Evolutionary conservation across 495 filamentous ascomycete genomes (phyloP), one percentile per base, ranked within the genome.

Genomic region (Penicillium riverlandense): DNA sequence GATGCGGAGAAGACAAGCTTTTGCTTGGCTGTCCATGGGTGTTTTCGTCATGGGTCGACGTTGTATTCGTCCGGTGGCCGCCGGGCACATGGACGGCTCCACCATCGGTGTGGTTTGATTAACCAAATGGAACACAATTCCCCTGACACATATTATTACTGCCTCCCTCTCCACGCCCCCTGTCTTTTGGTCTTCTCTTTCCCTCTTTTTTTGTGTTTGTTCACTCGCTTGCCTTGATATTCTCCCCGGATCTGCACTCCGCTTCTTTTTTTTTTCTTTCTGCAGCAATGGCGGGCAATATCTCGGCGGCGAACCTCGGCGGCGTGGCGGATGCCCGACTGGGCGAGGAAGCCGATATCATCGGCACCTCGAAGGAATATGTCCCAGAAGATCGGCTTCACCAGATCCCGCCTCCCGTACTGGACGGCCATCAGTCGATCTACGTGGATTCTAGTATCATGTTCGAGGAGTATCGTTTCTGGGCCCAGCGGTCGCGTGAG

Each of bases 121-220:
- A 6, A 22, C 22, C 22, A 22, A 22, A 22, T 4, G 22, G 4
- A 22, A 22, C 22, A 22, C 2, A 22, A 22, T 4, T 22, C 22
- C 22, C 22, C 22, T 22, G 22, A 22, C 22, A 22, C 6, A 4
- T 22, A 94, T 74, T 67, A 91, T 86, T 30, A 91, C 86, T 12
- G 38, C 10, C 38, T 11, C 15, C 7, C 7, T 40, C 15, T 29
- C 11, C 22, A 13, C 14, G 16, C 22, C 30, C 38, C n/a, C 22
- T 0, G 22, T 22, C 22, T 22, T 22, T 22, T 22, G 22, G 4
- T 22, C 22, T 22, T 22, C 22, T 22, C 22, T 22, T 22, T 22
- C 22, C 22, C 22, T 22, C 22, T 4, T 22, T 22, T 4, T 22
- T 3, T 3, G 22, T 22, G 22, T 22, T 4, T 22, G 22, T 22